Percentiles rank a stretch among this genome's conserved stretches.
Evolutionary conservation across 2,329 filamentous ascomycete species (phyloP).

Genomic region (Aurifilum marmelostoma): DNA sequence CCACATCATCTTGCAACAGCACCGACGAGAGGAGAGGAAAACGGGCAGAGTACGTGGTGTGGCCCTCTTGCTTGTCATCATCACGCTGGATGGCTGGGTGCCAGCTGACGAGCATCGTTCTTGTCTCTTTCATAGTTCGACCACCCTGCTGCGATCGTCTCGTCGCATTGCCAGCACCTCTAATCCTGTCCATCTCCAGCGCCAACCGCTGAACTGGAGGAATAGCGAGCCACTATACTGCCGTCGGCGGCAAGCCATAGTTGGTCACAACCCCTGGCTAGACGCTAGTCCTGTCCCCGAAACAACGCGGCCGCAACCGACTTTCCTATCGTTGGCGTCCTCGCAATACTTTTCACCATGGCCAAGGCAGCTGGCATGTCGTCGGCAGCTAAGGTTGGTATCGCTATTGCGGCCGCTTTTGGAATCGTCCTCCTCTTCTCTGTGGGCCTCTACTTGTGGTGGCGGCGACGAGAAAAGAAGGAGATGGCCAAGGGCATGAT

Average conservation of each 20-base stretch:
- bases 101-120: slow-evolving; percentile 5
- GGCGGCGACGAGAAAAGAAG: slow-evolving; percentile 25
- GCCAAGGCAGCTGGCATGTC: slow-evolving; percentile 2
- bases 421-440: slow-evolving; percentile 20
- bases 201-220: not conserved
- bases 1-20: slow-evolving; percentile 6
- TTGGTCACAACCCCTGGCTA: not conserved
- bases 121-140: not conserved
- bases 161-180: not conserved
- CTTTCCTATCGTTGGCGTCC: not conserved
- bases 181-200: no score
- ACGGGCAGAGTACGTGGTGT: not conserved
- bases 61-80: not conserved
- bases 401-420: slow-evolving; percentile 24
- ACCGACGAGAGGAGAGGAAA: not conserved
- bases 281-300: not conserved
- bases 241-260: not conserved
- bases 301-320: no score
- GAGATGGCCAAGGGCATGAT: slow-evolving; percentile 28
- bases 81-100: not conserved
- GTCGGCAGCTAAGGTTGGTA: slow-evolving; percentile 24
- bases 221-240: not conserved
- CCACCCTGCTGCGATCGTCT: not conserved
- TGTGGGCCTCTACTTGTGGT: slow-evolving; percentile 25
- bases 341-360: not conserved